Conservation (phyloP, 2,329 filamentous ascomycete genomes). For the Verticillium zaregamsianum region DNA sequence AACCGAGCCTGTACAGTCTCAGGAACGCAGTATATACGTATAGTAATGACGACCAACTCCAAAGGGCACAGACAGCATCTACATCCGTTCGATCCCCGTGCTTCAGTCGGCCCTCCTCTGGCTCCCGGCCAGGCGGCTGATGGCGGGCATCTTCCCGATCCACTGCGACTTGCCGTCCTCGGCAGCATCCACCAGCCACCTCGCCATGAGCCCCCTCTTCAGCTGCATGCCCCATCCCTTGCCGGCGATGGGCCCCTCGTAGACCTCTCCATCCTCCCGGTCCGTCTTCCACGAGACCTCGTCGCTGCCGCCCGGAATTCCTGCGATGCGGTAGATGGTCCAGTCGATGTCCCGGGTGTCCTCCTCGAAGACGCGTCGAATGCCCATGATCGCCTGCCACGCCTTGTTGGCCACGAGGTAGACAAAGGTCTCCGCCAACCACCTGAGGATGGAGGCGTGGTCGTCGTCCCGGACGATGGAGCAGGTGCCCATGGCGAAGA, state of each 20-base stretch:
- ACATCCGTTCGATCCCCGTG: no score
- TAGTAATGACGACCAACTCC: no score
- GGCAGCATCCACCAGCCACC: constrained; percentile 23
- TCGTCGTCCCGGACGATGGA: constrained; percentile 22
- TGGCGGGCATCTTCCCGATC: constrained; percentile 19
- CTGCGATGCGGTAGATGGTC: constrained; percentile 21
- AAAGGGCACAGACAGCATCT: no score
- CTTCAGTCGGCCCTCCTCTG: background rate
- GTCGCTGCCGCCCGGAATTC: constrained; percentile 20
- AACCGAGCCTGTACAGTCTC: no score
- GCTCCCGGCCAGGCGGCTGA: constrained; percentile 12
- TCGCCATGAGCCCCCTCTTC: constrained; percentile 16
- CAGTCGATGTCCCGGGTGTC: constrained; percentile 20
- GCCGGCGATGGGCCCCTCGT: constrained; percentile 14
- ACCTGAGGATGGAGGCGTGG: constrained; percentile 11
- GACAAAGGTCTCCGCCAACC: constrained; percentile 10
- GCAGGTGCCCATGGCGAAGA: constrained; percentile 28
- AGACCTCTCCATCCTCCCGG: constrained; percentile 17
- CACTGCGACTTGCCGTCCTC: constrained; percentile 13
- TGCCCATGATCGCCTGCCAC: constrained; percentile 15
- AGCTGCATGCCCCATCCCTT: constrained; percentile 14
- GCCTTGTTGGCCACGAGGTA: constrained; percentile 6
- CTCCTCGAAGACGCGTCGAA: constrained; percentile 16
- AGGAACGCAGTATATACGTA: no score
- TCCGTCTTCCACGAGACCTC: constrained; percentile 21